Evolutionary conservation across 1,284 basidiomycete genomes (phyloP).

Genomic region (Leccinum fuscescens): DNA sequence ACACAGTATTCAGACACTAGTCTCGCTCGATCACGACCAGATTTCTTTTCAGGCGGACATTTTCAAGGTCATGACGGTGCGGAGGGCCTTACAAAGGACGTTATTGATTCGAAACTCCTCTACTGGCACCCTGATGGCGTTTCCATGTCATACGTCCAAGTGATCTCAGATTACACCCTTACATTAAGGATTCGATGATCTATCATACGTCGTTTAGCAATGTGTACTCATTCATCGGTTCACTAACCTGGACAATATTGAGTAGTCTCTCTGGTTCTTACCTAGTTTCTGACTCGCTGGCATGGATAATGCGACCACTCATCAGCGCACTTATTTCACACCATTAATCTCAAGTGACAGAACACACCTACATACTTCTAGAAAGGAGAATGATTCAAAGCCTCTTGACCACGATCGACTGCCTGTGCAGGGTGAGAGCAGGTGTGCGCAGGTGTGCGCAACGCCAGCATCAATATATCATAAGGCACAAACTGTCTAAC

Average conservation of each 20-base stretch:
- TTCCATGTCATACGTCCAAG: background rate
- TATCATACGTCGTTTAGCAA: background rate
- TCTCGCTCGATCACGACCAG: conserved; percentile 3
- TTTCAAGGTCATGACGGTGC: conserved; percentile 76
- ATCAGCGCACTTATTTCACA: background rate
- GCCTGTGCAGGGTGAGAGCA: background rate
- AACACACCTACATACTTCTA: too few species aligned
- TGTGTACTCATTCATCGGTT: background rate
- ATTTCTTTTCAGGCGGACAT: conserved; percentile 55
- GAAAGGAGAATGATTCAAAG: background rate
- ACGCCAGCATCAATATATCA: too few species aligned
- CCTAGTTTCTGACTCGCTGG: background rate
- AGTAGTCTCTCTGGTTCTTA: background rate
- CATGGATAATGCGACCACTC: background rate
- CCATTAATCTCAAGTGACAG: too few species aligned
- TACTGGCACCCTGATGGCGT: conserved; percentile 12
- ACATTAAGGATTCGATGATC: background rate
- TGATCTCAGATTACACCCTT: background rate
- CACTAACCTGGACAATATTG: background rate
- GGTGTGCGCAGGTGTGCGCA: background rate
- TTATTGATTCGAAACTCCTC: conserved; percentile 64
- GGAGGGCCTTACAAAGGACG: conserved; percentile 73
- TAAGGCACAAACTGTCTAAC: background rate
- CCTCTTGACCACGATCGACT: too few species aligned
- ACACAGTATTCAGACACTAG: conserved; percentile 23